Base-by-base conservation (phyloP, 192 early-diverging fungal species). In the Nowakowskiella sp. region DNA sequence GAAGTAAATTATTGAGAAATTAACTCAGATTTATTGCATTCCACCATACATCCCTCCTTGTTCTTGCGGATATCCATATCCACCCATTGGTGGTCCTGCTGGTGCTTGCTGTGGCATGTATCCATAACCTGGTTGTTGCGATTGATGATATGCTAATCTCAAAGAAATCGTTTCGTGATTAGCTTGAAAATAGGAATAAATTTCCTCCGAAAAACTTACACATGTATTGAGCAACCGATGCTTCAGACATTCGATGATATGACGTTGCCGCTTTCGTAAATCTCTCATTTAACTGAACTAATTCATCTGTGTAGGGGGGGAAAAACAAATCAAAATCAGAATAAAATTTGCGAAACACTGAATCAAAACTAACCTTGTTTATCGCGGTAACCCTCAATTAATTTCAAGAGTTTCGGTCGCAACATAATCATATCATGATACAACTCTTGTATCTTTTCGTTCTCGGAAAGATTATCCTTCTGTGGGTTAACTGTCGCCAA, bases 401-500 rank as follows among this genome's bases (percentile, higher is more conserved):
- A 70, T 57, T 82, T 83, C 13, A 95, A 76, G 32, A 99, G 68
- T 67, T 89, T 87, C 1, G 92, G 91, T 34, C 91, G 66, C 49
- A 94, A 60, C n/a, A 85, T 70, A 44, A 94, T 58, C 5, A 91
- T 85, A 1, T 78, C 72, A 44, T 85, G 76, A 57, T 99, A 94
- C 8, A 86, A 62, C 7, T 76, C 69, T 59, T 67, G 31, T 13
- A 99, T 66, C 16, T 80, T 63, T 29, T 91, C 87, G 61, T 97
- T 96, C 46, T 93, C 94, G 23, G 86, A 83, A 24, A 92, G 79
- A 49, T 86, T 86, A 51, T 92, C 90, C 19, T 77, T 76, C 39
- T 74, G 55, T 24, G 92, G 90, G 56, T 94, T 91, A 21, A 90
- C 72, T 6, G 61, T 75, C 2, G 78, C 67, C 8, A 99, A 73